Evolutionary conservation across 768 basidiomycete species (phyloP).

Genomic region (Pisolithus albus): DNA sequence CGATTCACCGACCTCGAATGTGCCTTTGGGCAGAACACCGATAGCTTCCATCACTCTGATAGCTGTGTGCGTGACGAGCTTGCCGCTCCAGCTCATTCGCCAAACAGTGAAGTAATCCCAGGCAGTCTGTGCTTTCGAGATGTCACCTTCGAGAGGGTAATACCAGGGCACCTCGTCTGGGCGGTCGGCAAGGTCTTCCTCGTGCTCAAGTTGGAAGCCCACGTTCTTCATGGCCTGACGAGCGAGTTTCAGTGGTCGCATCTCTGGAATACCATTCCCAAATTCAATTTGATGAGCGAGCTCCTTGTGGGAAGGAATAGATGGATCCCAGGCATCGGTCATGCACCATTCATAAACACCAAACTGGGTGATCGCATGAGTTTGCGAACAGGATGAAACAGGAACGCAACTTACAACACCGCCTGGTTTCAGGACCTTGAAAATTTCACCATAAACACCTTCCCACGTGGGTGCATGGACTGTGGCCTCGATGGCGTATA

Average conservation of each 20-base stretch:
- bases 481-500: slow-evolving; percentile 97
- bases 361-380: slow-evolving; percentile 45
- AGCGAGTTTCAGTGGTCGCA: slow-evolving; percentile 70
- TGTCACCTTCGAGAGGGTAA: slow-evolving; percentile 93
- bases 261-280: slow-evolving; percentile 96
- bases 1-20: slow-evolving; percentile 81
- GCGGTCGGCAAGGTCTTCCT: slow-evolving; percentile 91
- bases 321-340: slow-evolving; percentile 90
- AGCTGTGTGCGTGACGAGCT: slow-evolving; percentile 73
- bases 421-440: slow-evolving; percentile 92
- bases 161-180: slow-evolving; percentile 82
- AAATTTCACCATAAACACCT: slow-evolving; percentile 90
- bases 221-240: slow-evolving; percentile 74
- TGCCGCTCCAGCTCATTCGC: slow-evolving; percentile 86
- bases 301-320: slow-evolving; percentile 78
- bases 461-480: slow-evolving; percentile 95
- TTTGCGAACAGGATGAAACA: not conserved
- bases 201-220: slow-evolving; percentile 82
- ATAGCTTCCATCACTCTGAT: slow-evolving; percentile 72
- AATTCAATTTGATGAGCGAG: slow-evolving; percentile 90
- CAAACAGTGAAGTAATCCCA: slow-evolving; percentile 89
- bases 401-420: slow-evolving; percentile 53
- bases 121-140: slow-evolving; percentile 83
- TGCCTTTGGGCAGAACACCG: slow-evolving; percentile 86
- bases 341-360: slow-evolving; percentile 99